phyloP scores from a whole-genome alignment of 2,329 filamentous ascomycete species.

The Colletotrichum viniferum region DNA sequence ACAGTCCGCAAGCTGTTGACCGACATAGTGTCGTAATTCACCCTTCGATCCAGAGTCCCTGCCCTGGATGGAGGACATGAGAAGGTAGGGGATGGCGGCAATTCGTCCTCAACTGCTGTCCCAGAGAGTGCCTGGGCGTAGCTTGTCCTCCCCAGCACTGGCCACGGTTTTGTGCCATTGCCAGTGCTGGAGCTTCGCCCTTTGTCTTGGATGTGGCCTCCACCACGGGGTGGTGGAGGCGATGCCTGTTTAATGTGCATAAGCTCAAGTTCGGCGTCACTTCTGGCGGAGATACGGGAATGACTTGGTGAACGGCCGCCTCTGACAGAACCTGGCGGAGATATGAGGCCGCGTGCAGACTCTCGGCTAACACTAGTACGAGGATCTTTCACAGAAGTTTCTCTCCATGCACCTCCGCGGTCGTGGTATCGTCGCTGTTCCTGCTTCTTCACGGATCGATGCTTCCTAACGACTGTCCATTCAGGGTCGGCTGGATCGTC shows the following conservation, averaged over 20 bases:
- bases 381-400: constrained; percentile 41
- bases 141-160: constrained; percentile 34
- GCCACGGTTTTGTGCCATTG: constrained; percentile 29
- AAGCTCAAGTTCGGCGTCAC: constrained; percentile 47
- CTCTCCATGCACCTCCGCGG: constrained; percentile 48
- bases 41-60: constrained; percentile 7
- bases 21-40: constrained; percentile 30
- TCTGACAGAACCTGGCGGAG: constrained; percentile 22
- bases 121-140: constrained; percentile 32
- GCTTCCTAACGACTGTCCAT: constrained; percentile 34
- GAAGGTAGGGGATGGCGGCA: constrained; percentile 25
- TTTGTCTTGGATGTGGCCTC: constrained; percentile 30
- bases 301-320: constrained; percentile 27
- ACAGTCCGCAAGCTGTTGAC: constrained; percentile 19
- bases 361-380: constrained; percentile 46
- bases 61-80: constrained; percentile 13
- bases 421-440: constrained; percentile 46
- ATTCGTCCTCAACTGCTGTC: constrained; percentile 19
- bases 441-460: constrained; percentile 45
- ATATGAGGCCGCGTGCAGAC: constrained; percentile 39
- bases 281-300: constrained; percentile 34
- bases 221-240: constrained; percentile 33
- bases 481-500: constrained; percentile 18
- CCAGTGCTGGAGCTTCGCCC: constrained; percentile 25
- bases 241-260: constrained; percentile 44